Conservation (phyloP, 2,329 filamentous ascomycete species). For the Colletotrichum sojae region DNA sequence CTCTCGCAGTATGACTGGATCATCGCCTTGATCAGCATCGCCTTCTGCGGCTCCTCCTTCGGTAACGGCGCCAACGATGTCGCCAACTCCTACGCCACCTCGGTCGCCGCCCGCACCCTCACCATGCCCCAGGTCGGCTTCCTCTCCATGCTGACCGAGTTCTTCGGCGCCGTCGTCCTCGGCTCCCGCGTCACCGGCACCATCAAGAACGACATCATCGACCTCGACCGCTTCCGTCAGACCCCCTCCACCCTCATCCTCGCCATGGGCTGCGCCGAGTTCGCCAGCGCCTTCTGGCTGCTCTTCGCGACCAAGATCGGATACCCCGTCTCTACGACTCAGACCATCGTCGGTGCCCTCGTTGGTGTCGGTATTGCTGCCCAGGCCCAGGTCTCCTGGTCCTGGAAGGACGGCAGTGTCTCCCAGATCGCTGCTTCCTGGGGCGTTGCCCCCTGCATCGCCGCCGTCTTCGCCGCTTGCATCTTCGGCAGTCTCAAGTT, state of each 20-base stretch:
- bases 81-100: slow-evolving; percentile 65
- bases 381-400: slow-evolving; percentile 46
- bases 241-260: slow-evolving; percentile 40
- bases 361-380: slow-evolving; percentile 46
- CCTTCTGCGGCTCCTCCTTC: slow-evolving; percentile 39
- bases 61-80: slow-evolving; percentile 42
- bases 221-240: slow-evolving; percentile 51
- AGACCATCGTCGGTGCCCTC: slow-evolving; percentile 39
- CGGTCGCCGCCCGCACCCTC: slow-evolving; percentile 64
- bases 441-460: slow-evolving; percentile 42
- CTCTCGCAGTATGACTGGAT: slow-evolving; percentile 41
- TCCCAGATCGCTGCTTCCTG: slow-evolving; percentile 44
- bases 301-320: slow-evolving; percentile 37
- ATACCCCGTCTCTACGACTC: slow-evolving; percentile 38
- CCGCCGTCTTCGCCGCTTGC: slow-evolving; percentile 41
- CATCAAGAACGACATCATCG: slow-evolving; percentile 60
- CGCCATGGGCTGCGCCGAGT: slow-evolving; percentile 37
- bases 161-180: slow-evolving; percentile 66
- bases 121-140: slow-evolving; percentile 66
- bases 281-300: slow-evolving; percentile 39
- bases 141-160: slow-evolving; percentile 63
- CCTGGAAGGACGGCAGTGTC: slow-evolving; percentile 42
- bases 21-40: slow-evolving; percentile 39
- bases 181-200: slow-evolving; percentile 60
- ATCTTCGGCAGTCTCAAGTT: slow-evolving; percentile 42